Percentiles rank a stretch among this genome's conserved stretches.
These are phyloP conservation scores for Parmelia sp. DNA, from an alignment of 495 filamentous ascomycete genomes.

Conservation along the genomic window DNA sequence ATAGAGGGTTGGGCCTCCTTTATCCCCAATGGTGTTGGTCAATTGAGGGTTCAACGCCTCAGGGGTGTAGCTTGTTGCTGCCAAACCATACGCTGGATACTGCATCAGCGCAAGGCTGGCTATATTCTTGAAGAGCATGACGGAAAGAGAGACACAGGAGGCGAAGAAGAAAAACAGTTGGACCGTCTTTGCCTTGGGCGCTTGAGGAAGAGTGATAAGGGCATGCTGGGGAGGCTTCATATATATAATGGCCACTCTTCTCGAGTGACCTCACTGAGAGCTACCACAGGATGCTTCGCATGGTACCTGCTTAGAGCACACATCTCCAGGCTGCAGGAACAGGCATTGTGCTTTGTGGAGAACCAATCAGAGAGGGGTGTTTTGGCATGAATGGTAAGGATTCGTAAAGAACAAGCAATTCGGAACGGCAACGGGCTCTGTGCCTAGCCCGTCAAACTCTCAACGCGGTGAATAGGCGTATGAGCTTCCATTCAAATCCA, in stretches of 20 bases:
- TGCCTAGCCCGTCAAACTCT: not conserved
- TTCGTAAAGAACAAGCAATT: not conserved
- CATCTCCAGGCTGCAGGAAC: not conserved
- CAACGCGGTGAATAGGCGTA: not conserved
- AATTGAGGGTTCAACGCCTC: constrained; percentile 16
- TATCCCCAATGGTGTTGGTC: constrained; percentile 18
- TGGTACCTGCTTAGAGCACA: constrained; percentile 4
- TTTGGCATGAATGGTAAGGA: constrained; percentile 5
- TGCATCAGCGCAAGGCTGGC: constrained; percentile 12
- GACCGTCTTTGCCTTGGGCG: not conserved
- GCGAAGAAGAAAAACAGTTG: constrained; percentile 4
- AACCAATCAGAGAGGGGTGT: constrained; percentile 4
- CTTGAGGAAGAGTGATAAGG: not conserved
- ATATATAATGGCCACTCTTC: constrained; percentile 11
- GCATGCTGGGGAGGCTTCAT: constrained; percentile 11
- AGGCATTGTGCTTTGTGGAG: not conserved
- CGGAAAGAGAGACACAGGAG: constrained; percentile 2
- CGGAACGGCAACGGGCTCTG: not conserved
- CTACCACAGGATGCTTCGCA: not conserved
- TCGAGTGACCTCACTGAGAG: not conserved
- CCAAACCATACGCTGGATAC: not conserved
- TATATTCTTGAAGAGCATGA: constrained; percentile 9
- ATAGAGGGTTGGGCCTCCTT: constrained; percentile 17
- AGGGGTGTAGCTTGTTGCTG: constrained; percentile 7
- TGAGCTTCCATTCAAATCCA: not conserved